Evolutionary conservation across 2,329 filamentous ascomycete genomes (phyloP), one percentile per base, ranked within the genome.

Genomic region (Colletotrichum aenigma): DNA sequence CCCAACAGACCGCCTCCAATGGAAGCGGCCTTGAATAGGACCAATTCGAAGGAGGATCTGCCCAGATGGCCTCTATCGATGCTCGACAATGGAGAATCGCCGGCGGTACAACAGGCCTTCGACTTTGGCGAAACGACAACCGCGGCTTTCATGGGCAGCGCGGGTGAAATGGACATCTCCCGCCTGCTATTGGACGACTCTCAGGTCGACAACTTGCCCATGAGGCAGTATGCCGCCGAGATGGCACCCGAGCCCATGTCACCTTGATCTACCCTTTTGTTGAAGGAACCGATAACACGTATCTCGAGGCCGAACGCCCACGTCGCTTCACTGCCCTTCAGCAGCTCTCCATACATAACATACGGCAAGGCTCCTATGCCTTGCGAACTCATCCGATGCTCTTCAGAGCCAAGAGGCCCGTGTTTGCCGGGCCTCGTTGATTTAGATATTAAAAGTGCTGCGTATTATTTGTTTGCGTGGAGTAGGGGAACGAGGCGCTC

Each of bases 141-240:
- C 6, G 80, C 85, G 4, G 85, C 87, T 4, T 84, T 87, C 70
- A 81, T 86, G 62, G 86, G 85, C 5, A 85, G 77, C 66, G 84
- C 86, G 10, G 88, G 89, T 18, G 91, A 92, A 80, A 93, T 93
- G 91, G 91, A 91, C 67, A 91, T 93, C 61, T 91, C 90, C 18
- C 87, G 91, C 15, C 84, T 93, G 3, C 81, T 93, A 4, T 85
- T 92, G n/a, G 90, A 92, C 69, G 90, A 91, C 76, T 83, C 84
- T 6, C 85, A 85, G 73, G 71, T 82, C 4, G 71, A 76, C 10
- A 82, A 80, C 60, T 64, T 77, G 24, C 78, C 75, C 48, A 68
- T 79, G 30, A 79, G 83, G 21, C 79, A 82, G 28, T 76, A 76
- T 26, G 80, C 78, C 15, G 48, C 78, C 9, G 83, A 85, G 28